phyloP scores from a whole-genome alignment of 306 rosid species.

The Erythrophleum fordii region DNA sequence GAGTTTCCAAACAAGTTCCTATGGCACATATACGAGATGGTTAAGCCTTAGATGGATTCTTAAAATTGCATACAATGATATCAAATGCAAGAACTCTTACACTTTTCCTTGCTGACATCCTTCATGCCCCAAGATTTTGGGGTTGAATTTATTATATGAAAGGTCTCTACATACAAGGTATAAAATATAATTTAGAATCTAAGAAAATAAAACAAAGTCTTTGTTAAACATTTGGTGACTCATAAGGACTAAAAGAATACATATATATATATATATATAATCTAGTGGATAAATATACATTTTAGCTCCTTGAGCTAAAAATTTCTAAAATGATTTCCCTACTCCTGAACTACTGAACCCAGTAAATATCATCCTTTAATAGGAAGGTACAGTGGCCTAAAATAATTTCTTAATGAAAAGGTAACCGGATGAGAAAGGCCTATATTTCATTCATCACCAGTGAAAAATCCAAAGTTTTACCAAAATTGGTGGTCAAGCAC shows the following conservation, averaged over 20 bases:
- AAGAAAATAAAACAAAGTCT: background rate
- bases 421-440: background rate
- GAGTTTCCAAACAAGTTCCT: conserved; percentile 68
- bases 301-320: background rate
- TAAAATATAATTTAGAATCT: background rate
- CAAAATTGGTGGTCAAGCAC: background rate
- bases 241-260: too few species aligned
- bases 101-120: conserved; percentile 48
- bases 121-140: background rate
- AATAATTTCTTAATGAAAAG: background rate
- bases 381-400: background rate
- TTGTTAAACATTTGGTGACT: background rate
- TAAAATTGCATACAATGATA: background rate
- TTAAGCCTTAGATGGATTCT: background rate
- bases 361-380: background rate
- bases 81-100: conserved; percentile 48
- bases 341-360: background rate
- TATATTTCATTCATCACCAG: background rate
- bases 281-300: background rate
- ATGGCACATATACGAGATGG: conserved; percentile 14
- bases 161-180: conserved; percentile 43
- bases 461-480: background rate
- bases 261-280: too few species aligned
- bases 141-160: conserved; percentile 23
- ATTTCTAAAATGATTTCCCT: background rate